A percentile compares a stretch with the other conserved stretches of the same genome.
Conservation (phyloP, 305 asterid species). For the Nicotiana rustica region DNA sequence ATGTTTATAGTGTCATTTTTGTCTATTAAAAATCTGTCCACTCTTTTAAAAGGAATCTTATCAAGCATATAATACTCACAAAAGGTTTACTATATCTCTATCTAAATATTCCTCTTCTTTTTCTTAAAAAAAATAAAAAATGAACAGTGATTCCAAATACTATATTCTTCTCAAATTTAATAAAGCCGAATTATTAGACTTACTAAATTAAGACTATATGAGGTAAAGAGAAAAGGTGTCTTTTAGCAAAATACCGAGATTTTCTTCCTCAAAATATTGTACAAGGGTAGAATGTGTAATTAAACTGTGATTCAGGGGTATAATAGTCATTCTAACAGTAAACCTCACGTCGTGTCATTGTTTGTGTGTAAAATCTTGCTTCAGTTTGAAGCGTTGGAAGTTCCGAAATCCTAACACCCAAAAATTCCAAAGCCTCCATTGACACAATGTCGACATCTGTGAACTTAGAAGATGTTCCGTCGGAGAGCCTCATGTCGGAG, state of each 20-base stretch:
- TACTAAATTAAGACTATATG: neutral
- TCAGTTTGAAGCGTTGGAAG: constrained; percentile 20
- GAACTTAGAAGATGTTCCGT: constrained; percentile 39
- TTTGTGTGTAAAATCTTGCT: neutral
- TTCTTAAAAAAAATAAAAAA: neutral
- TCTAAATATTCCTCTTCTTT: neutral
- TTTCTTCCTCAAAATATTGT: too few relatives aligned
- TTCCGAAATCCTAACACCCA: neutral
- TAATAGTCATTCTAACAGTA: neutral
- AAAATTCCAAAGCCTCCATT: too few relatives aligned
- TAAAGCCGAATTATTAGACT: neutral
- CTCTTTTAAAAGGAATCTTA: neutral
- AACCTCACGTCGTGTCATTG: neutral
- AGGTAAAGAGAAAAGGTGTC: neutral
- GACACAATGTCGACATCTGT: constrained; percentile 27
- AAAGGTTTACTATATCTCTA: neutral
- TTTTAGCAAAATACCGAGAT: neutral
- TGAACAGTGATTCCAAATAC: neutral
- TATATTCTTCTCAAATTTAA: neutral
- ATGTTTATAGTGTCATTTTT: neutral
- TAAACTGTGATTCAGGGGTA: neutral
- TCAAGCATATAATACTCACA: neutral
- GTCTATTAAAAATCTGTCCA: neutral
- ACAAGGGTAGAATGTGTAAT: neutral
- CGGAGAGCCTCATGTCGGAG: constrained; percentile 42